Percentiles rank a stretch among this genome's conserved stretches.
phyloP scores from a whole-genome alignment of 2,329 filamentous ascomycete species.

The Ascochyta koolunga region DNA sequence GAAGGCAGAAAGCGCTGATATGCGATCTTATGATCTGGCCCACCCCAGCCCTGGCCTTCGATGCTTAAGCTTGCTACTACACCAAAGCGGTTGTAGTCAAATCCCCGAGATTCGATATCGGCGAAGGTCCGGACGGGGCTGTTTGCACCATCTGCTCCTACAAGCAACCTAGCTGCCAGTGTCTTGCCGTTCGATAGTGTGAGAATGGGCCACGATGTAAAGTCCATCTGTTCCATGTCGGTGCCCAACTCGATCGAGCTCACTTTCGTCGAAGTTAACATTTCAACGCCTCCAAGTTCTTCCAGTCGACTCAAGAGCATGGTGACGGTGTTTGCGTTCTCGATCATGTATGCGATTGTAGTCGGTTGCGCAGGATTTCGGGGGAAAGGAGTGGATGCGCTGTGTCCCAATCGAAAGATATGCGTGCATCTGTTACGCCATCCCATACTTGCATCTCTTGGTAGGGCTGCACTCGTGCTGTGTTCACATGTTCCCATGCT shows the following conservation, averaged over 20 bases:
- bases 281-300: constrained; percentile 68
- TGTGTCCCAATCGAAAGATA: constrained; percentile 81
- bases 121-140: constrained; percentile 91
- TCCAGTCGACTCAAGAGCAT: constrained; percentile 75
- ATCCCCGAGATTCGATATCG: constrained; percentile 82
- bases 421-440: constrained; percentile 82
- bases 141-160: constrained; percentile 94
- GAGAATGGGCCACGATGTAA: constrained; percentile 87
- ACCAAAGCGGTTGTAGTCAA: constrained; percentile 91
- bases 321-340: constrained; percentile 87
- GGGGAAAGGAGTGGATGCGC: constrained; percentile 45
- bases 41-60: constrained; percentile 56
- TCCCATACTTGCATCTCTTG: constrained; percentile 99
- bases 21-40: constrained; percentile 67
- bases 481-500: constrained; percentile 79
- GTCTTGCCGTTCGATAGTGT: constrained; percentile 69
- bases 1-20: constrained; percentile 96
- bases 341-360: constrained; percentile 93
- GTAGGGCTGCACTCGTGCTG: constrained; percentile 80
- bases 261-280: constrained; percentile 80
- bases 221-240: constrained; percentile 69
- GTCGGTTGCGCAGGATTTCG: constrained; percentile 53
- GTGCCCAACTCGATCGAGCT: constrained; percentile 78
- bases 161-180: constrained; percentile 81
- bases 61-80: constrained; percentile 87